These are phyloP conservation scores for Abelmoschus esculentus DNA, from an alignment of 345 rosid species.

Conservation along the genomic window DNA sequence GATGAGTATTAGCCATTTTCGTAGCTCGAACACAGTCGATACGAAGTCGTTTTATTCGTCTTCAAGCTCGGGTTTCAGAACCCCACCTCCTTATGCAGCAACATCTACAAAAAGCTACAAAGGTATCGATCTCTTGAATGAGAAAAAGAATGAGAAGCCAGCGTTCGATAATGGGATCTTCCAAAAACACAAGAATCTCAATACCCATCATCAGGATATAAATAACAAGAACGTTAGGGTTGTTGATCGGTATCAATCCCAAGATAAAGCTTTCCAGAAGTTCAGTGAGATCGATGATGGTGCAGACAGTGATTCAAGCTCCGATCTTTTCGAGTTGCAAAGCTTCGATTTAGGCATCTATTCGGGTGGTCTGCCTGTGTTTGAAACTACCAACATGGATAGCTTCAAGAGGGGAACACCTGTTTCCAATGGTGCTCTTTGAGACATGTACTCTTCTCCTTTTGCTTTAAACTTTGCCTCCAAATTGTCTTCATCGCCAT, in stretches of 20 bases:
- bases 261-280: constrained; percentile 29
- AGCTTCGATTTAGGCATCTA: constrained; percentile 21
- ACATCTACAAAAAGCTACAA: constrained; percentile 41
- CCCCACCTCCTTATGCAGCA: constrained; percentile 56
- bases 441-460: constrained; percentile 9
- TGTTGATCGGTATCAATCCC: constrained; percentile 17
- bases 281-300: constrained; percentile 47
- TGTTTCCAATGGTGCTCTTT: constrained; percentile 36
- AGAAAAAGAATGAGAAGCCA: constrained; percentile 24
- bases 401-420: constrained; percentile 60
- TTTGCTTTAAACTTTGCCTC: background rate
- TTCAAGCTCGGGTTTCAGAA: constrained; percentile 63
- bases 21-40: constrained; percentile 45
- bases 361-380: constrained; percentile 76
- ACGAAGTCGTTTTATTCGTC: constrained; percentile 51
- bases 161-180: constrained; percentile 18
- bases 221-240: no score
- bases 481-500: constrained; percentile 4
- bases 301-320: constrained; percentile 84
- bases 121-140: no score
- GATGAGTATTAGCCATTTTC: constrained; percentile 83
- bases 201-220: no score
- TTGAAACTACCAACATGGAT: constrained; percentile 72
- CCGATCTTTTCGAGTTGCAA: constrained; percentile 88
- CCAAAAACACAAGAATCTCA: background rate